Percentiles rank a stretch among this genome's conserved stretches.
Conservation (phyloP, 495 filamentous ascomycete genomes). For the Annulohypoxylon nitens region DNA sequence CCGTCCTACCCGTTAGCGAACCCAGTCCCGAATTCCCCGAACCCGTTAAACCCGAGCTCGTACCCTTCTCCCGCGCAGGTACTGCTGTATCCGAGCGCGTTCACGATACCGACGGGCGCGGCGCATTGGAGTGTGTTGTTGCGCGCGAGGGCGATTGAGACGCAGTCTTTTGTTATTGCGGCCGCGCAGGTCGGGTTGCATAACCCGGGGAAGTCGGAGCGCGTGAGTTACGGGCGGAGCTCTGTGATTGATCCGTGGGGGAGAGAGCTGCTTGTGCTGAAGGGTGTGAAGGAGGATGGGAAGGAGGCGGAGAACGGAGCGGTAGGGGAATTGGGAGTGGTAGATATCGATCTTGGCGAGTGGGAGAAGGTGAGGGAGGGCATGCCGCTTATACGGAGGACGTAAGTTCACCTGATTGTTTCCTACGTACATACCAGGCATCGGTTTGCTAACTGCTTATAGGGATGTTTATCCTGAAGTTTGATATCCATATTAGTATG, state of each 20-base stretch:
- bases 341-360: constrained; percentile 62
- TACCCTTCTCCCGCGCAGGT: constrained; percentile 51
- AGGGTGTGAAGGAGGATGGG: constrained; percentile 60
- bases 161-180: constrained; percentile 87
- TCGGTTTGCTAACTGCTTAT: constrained; percentile 24
- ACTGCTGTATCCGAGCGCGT: constrained; percentile 89
- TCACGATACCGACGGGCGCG: constrained; percentile 86
- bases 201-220: constrained; percentile 69
- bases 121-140: constrained; percentile 89
- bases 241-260: constrained; percentile 94
- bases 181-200: constrained; percentile 87
- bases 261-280: constrained; percentile 73
- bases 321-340: constrained; percentile 61
- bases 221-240: constrained; percentile 88
- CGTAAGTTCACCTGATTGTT: constrained; percentile 48
- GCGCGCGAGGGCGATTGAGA: constrained; percentile 88
- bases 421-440: background rate
- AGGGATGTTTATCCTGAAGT: constrained; percentile 74
- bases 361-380: constrained; percentile 65
- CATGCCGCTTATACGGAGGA: constrained; percentile 73
- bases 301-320: constrained; percentile 56
- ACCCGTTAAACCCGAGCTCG: background rate
- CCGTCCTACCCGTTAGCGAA: background rate
- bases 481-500: constrained; percentile 45
- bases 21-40: background rate